Percentiles rank a stretch among this genome's conserved stretches.
These are phyloP conservation scores for Hypomontagnella submonticulosa DNA, from an alignment of 495 filamentous ascomycete species.

Conservation along the genomic window DNA sequence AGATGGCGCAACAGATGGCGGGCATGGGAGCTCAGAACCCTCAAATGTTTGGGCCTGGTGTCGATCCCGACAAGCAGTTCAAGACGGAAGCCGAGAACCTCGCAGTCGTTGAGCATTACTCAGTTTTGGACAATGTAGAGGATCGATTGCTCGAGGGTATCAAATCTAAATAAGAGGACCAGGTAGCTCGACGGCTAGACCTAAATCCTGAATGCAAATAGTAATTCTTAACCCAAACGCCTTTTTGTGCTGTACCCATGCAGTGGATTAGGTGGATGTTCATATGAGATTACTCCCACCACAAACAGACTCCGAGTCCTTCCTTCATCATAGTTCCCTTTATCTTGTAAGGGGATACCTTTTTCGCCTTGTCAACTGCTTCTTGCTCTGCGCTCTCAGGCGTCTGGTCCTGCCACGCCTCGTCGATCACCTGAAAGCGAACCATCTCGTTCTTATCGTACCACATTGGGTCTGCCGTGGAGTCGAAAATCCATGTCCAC, in stretches of 20 bases:
- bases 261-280: neutral
- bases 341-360: constrained; percentile 72
- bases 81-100: constrained; percentile 91
- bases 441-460: constrained; percentile 91
- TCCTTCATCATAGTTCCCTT: constrained; percentile 67
- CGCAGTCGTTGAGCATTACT: constrained; percentile 92
- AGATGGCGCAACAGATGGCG: constrained; percentile 94
- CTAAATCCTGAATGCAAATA: constrained; percentile 31
- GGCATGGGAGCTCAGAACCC: constrained; percentile 74
- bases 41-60: constrained; percentile 90
- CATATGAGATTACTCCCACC: constrained; percentile 58
- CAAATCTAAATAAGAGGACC: constrained; percentile 49
- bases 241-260: constrained; percentile 16
- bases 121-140: constrained; percentile 87
- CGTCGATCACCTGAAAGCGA: constrained; percentile 81
- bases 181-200: constrained; percentile 33
- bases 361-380: constrained; percentile 58
- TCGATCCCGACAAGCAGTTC: constrained; percentile 95
- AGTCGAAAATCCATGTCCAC: constrained; percentile 81
- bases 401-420: constrained; percentile 89
- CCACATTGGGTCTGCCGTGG: constrained; percentile 73
- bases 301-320: constrained; percentile 63
- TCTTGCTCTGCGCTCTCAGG: constrained; percentile 73
- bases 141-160: constrained; percentile 75
- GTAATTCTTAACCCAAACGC: constrained; percentile 20